Evolutionary conservation across 495 filamentous ascomycete species (phyloP), one percentile per base, ranked within the genome.

Genomic region (Hypoxylon crocopeplum): DNA sequence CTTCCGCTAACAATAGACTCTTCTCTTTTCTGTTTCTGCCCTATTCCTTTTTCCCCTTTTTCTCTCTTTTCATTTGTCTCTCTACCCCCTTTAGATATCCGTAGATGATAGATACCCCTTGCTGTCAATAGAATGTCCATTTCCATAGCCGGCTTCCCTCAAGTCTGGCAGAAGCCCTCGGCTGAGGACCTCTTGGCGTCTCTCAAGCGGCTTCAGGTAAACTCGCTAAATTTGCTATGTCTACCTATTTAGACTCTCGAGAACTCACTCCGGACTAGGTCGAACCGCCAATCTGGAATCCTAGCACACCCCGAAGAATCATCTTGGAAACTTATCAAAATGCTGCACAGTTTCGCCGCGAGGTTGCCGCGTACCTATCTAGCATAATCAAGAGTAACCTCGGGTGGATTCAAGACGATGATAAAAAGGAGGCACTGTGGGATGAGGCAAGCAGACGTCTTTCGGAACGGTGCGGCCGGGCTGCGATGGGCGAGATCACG

Each of bases 391-490:
- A 87, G 19, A 93, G 84, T 61, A 73, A 79, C 6, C 75, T 98
- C 2, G 59, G 75, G 19, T 98, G 94, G 93, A 77, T 98, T 7
- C 70, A 83, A 2, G 81, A 83, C 21, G 89, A 93, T 27, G 84
- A 84, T 20, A 75, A 85, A 53, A 82, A 81, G 47, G 93, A 97
- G 66, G 72, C 77, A 7, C 75, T 98, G 11, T 94, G 91, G 89
- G 86, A 91, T 56, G 73, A 86, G 37, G 91, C 93, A 3, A 88
- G 88, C 56, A 82, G 81, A 48, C 80, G 94, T 27, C 76, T 98
- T 27, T 83, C 87, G 19, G 93, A 97, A 69, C 82, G 93, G 8
- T 94, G 91, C 57, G 94, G 94, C 1, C 80, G 94, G 45, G 73
- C 76, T 41, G 76, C 66, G 5, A 92, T 93, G 88, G 86, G 88